Evolutionary conservation across 2,329 filamentous ascomycete species (phyloP), one percentile per base, ranked within the genome.

Genomic region (Trichothecium sympodiale): DNA sequence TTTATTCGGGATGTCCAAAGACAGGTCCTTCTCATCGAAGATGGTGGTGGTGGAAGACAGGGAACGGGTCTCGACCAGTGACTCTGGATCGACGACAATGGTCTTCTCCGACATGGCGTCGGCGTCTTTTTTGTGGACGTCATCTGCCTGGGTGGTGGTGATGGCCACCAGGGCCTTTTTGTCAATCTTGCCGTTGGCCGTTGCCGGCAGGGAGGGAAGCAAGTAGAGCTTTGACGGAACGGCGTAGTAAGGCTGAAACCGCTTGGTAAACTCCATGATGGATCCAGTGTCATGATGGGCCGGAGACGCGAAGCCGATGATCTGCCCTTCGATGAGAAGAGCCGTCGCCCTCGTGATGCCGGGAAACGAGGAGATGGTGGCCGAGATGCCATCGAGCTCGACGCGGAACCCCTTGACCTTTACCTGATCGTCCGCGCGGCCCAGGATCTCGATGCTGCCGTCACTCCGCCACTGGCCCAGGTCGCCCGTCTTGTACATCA

Each of bases 391-490:
- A 37, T 76, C 72, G 8, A 77, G 64, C 49, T 77, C 72, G 31
- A 78, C 68, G 17, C 74, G 68, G 48, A 77, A 76, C 7, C 73
- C 72, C 54, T 74, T 73, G 47, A 77, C 64, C 52, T 77, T 77
- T 40, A 77, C 67, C 46, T 77, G 74, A 40, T 77, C 72, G 43
- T 78, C 74, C n/a, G 60, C 60, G 26, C 73, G 64, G 4, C 74
- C 72, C 25, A 74, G 61, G 16, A 68, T 71, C 30, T 72, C 61
- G 27, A 78, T 56, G 17, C 60, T 62, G 9, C 74, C 72, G 44
- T 73, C 64, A 3, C 57, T 47, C 27, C 60, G 58, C 71, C 72
- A 77, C 10, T 60, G 58, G 14, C 67, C 71, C 16, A 77, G 59
- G 43, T 78, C 74, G 6, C 73, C 74, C 2, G 74, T 77, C 45